A percentile compares a stretch with the other conserved stretches of the same genome.
Evolutionary conservation across 176 grass and related monocot genomes (phyloP).

Genomic region (Cenchrus purpureus): DNA sequence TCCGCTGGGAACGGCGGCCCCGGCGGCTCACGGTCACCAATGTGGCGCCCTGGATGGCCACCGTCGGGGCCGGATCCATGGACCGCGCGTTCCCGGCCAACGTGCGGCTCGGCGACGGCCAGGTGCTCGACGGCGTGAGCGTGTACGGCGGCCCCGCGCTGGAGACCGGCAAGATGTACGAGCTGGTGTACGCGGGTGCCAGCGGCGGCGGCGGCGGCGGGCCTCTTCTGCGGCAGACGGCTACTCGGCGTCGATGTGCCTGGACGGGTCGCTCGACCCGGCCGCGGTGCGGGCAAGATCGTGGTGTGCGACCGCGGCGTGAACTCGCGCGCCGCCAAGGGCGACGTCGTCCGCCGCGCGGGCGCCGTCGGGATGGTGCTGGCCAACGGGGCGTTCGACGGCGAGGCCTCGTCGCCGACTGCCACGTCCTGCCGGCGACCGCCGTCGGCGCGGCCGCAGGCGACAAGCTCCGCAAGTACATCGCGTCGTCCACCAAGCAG

Average conservation of each 20-base stretch:
- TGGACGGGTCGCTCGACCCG: constrained; percentile 81
- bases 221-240: constrained; percentile 52
- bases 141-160: constrained; percentile 81
- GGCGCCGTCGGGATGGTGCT: constrained; percentile 88
- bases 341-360: constrained; percentile 73
- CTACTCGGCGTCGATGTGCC: constrained; percentile 86
- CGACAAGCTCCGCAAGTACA: constrained; percentile 76
- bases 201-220: constrained; percentile 1
- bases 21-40: constrained; percentile 88
- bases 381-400: constrained; percentile 88
- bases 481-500: constrained; percentile 52
- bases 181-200: constrained; percentile 68
- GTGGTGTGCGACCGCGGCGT: constrained; percentile 93
- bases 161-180: constrained; percentile 63
- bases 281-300: constrained; percentile 62
- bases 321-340: constrained; percentile 81
- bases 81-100: constrained; percentile 91
- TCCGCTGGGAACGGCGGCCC: constrained; percentile 91
- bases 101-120: constrained; percentile 71
- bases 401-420: constrained; percentile 89
- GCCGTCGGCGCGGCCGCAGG: constrained; percentile 69
- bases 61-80: constrained; percentile 92
- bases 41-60: constrained; percentile 89
- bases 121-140: constrained; percentile 72
- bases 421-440: constrained; percentile 85